These are phyloP conservation scores for Brettanomyces naardenensis DNA, from an alignment of 805 yeast species.

Conservation along the genomic window DNA sequence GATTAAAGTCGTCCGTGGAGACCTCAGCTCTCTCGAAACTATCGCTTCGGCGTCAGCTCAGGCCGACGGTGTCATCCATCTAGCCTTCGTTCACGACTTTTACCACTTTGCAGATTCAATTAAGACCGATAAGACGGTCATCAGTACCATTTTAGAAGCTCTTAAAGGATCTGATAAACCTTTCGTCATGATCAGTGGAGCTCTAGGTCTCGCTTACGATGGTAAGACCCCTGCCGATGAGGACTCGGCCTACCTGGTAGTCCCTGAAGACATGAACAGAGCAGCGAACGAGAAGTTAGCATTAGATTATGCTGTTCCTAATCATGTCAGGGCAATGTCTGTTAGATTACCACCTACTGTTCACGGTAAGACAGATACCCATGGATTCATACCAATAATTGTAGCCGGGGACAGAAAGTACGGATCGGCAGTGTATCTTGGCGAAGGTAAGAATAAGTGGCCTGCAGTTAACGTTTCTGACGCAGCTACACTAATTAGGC, in stretches of 20 bases:
- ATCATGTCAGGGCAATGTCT: background rate
- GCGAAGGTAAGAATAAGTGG: background rate
- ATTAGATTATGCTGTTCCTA: background rate
- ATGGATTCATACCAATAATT: background rate
- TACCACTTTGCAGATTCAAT: background rate
- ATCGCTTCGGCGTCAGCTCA: background rate
- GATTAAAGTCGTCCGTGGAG: background rate
- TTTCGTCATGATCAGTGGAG: background rate
- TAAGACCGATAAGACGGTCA: background rate
- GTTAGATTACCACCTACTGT: constrained; percentile 1
- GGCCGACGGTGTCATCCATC: constrained; percentile 1
- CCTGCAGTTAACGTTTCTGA: background rate
- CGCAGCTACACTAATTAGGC: background rate
- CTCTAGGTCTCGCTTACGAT: background rate
- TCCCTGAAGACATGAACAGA: background rate
- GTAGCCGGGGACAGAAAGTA: background rate
- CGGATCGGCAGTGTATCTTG: background rate
- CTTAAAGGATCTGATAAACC: constrained; percentile 1
- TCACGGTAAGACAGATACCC: background rate
- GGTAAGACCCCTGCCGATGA: background rate
- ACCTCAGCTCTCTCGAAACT: background rate
- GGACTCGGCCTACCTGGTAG: background rate
- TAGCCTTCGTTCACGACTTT: constrained; percentile 1
- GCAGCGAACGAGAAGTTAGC: background rate
- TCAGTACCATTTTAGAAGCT: background rate